These are phyloP conservation scores for Xylaria acuta DNA, from an alignment of 495 filamentous ascomycete genomes.

Conservation along the genomic window DNA sequence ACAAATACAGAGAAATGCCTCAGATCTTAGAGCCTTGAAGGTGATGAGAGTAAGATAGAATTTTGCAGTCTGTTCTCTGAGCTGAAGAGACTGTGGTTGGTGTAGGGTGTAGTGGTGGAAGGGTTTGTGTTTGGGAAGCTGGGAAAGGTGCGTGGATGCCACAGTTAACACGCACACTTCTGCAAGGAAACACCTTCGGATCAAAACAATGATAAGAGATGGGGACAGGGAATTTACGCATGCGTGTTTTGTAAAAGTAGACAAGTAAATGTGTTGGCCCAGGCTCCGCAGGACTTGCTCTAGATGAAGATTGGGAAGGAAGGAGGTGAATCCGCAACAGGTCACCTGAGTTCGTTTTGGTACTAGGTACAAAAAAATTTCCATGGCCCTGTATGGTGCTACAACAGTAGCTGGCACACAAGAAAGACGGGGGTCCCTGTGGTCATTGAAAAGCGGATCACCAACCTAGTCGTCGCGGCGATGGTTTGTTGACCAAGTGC, in stretches of 20 bases:
- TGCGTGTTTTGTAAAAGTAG: background rate
- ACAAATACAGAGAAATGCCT: background rate
- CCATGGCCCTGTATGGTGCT: background rate
- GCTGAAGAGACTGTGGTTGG: background rate
- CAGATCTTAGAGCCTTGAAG: background rate
- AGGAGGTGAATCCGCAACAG: background rate
- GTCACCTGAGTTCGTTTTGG: background rate
- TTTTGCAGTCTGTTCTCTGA: background rate
- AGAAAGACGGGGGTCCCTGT: background rate
- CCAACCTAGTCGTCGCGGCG: constrained; percentile 8
- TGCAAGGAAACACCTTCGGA: background rate
- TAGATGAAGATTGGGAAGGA: background rate
- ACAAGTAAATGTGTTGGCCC: background rate
- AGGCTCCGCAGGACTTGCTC: background rate
- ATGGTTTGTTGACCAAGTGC: background rate
- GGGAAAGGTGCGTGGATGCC: background rate
- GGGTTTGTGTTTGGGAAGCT: background rate
- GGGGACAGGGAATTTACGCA: background rate
- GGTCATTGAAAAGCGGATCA: background rate
- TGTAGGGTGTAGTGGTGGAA: background rate
- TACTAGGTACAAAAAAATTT: background rate
- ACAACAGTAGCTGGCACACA: background rate
- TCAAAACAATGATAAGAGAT: background rate
- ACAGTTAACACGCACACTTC: background rate
- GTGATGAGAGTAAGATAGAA: background rate